These are phyloP conservation scores for Aphanomyces astaci DNA, from an alignment of 352 stramenopile genomes.

Conservation along the genomic window DNA sequence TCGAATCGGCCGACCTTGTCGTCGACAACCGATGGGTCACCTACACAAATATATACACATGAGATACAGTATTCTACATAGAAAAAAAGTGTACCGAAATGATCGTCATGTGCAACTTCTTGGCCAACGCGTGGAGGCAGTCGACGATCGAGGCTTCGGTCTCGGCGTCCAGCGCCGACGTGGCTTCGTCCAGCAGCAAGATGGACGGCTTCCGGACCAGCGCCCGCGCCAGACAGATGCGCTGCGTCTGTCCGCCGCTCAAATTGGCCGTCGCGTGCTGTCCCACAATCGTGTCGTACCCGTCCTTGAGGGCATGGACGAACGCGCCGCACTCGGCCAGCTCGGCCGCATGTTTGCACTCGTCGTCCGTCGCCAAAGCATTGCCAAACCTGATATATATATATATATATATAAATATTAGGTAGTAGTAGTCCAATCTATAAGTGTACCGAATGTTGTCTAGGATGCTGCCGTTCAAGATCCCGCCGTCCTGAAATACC, in stretches of 20 bases:
- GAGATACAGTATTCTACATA: no score
- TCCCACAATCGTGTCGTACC: constrained; percentile 23
- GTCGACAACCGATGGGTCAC: constrained; percentile 24
- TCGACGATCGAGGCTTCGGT: constrained; percentile 21
- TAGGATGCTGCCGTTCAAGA: constrained; percentile 81
- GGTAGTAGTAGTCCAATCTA: neutral
- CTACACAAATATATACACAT: no score
- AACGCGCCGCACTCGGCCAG: constrained; percentile 41
- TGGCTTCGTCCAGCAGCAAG: constrained; percentile 23
- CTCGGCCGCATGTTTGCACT: constrained; percentile 73
- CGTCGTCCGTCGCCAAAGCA: constrained; percentile 50
- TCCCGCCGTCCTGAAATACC: constrained; percentile 81
- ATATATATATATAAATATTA: no score
- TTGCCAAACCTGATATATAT: constrained; percentile 45
- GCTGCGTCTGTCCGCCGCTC: constrained; percentile 21
- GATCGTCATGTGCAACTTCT: constrained; percentile 16
- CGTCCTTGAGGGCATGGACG: constrained; percentile 20
- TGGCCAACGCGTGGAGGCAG: constrained; percentile 1
- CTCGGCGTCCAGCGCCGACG: constrained; percentile 19
- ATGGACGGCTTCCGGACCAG: constrained; percentile 22
- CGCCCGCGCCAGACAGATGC: constrained; percentile 24
- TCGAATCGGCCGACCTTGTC: constrained; percentile 15
- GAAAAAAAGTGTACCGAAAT: constrained; percentile 19
- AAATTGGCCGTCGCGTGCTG: constrained; percentile 23
- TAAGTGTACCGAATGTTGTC: constrained; percentile 73